Conservation (phyloP, 202 grass and related monocot genomes). For the Musa balbisiana region DNA sequence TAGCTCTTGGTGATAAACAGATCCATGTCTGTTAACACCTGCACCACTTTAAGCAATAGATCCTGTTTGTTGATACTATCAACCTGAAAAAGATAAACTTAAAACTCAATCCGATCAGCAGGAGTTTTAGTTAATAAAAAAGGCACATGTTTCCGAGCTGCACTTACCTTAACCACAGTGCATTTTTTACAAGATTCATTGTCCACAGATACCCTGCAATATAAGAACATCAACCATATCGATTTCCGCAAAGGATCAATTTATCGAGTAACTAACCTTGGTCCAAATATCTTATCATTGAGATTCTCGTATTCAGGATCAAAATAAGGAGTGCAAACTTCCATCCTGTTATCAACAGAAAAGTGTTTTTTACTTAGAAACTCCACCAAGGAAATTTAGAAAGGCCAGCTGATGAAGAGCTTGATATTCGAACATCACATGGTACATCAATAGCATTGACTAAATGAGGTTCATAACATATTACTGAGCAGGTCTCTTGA, state of each 20-base stretch:
- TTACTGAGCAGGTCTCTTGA: background rate
- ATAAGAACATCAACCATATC: conserved; percentile 1
- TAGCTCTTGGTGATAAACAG: conserved; percentile 46
- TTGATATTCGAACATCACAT: background rate
- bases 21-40: conserved; percentile 42
- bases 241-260: background rate
- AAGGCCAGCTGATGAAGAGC: background rate
- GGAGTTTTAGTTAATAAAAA: background rate
- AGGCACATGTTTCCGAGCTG: background rate
- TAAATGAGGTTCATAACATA: background rate
- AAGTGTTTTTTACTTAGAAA: background rate
- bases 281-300: conserved; percentile 37
- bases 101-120: background rate
- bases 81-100: conserved; percentile 18
- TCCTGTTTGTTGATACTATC: conserved; percentile 39
- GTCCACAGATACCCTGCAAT: conserved; percentile 42
- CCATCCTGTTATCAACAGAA: conserved; percentile 14
- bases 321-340: conserved; percentile 40
- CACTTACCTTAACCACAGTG: conserved; percentile 39
- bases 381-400: background rate
- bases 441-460: background rate
- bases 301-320: conserved; percentile 49
- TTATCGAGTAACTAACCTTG: conserved; percentile 28
- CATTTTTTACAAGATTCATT: conserved; percentile 43
- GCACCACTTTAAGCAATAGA: conserved; percentile 36